Evolutionary conservation across 2,329 filamentous ascomycete genomes (phyloP).

Genomic region (Xylaria sp.): DNA sequence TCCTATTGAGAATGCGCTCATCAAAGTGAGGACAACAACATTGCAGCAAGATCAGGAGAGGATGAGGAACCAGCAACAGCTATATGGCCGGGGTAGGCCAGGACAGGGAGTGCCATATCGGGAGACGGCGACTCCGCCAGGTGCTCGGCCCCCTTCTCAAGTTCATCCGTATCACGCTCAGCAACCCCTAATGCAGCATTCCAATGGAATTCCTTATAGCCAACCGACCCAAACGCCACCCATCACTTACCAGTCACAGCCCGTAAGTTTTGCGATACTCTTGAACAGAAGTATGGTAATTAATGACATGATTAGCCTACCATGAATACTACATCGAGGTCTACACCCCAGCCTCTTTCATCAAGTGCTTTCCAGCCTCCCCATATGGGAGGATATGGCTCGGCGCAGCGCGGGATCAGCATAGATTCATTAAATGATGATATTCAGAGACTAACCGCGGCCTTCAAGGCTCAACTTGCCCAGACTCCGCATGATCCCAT

Average conservation of each 20-base stretch:
- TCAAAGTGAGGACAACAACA: slow-evolving; percentile 77
- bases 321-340: slow-evolving; percentile 49
- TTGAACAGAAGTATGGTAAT: slow-evolving; percentile 1
- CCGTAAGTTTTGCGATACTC: slow-evolving; percentile 43
- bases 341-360: slow-evolving; percentile 55
- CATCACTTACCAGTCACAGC: slow-evolving; percentile 48
- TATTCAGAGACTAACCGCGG: slow-evolving; percentile 80
- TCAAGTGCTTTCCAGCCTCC: slow-evolving; percentile 57
- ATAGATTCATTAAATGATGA: slow-evolving; percentile 84
- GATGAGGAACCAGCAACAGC: slow-evolving; percentile 65
- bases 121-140: slow-evolving; percentile 80
- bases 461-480: slow-evolving; percentile 78
- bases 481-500: slow-evolving; percentile 79
- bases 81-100: slow-evolving; percentile 62
- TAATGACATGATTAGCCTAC: slow-evolving; percentile 37
- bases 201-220: slow-evolving; percentile 48
- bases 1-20: slow-evolving; percentile 92
- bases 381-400: slow-evolving; percentile 54
- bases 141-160: slow-evolving; percentile 53
- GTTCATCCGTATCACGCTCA: slow-evolving; percentile 48
- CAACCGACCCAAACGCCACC: slow-evolving; percentile 41
- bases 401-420: slow-evolving; percentile 63
- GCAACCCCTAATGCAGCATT: slow-evolving; percentile 54
- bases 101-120: slow-evolving; percentile 69
- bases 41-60: slow-evolving; percentile 69